phyloP scores from a whole-genome alignment of 805 yeast species.

The Komagataella ulmi region DNA sequence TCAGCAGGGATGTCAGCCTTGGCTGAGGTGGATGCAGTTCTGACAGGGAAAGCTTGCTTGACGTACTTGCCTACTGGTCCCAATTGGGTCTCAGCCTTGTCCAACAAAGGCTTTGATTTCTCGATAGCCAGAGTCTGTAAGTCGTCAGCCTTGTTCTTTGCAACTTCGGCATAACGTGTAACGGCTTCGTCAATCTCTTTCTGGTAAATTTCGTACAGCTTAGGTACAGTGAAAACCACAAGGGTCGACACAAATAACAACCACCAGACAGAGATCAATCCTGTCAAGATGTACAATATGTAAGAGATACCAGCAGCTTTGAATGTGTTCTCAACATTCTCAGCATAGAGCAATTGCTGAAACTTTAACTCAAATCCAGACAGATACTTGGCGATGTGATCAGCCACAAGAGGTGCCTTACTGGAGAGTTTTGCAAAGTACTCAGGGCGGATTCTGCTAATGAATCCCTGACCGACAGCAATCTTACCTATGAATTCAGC shows the following conservation, averaged over 20 bases:
- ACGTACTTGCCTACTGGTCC: constrained; percentile 57
- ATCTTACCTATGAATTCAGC: constrained; percentile 69
- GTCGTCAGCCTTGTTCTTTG: constrained; percentile 37
- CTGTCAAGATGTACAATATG: constrained; percentile 57
- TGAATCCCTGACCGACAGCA: constrained; percentile 68
- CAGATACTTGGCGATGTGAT: constrained; percentile 24
- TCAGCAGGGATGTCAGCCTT: not conserved
- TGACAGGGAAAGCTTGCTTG: constrained; percentile 40
- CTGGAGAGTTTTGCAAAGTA: constrained; percentile 17
- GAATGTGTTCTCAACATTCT: constrained; percentile 58
- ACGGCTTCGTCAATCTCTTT: constrained; percentile 61
- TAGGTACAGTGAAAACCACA: constrained; percentile 62
- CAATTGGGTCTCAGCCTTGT: constrained; percentile 40
- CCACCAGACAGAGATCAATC: constrained; percentile 62
- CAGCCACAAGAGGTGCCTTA: constrained; percentile 13
- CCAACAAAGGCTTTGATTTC: constrained; percentile 42
- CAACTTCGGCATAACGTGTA: constrained; percentile 27
- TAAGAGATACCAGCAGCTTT: constrained; percentile 59
- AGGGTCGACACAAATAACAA: constrained; percentile 44
- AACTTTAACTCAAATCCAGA: constrained; percentile 37
- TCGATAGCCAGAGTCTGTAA: constrained; percentile 21
- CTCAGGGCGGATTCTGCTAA: constrained; percentile 64
- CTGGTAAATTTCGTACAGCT: constrained; percentile 60
- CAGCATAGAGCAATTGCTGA: constrained; percentile 51
- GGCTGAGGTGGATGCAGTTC: constrained; percentile 62